These are phyloP conservation scores for Aegilops tauschii DNA, from an alignment of 176 grass and related monocot species.

Conservation along the genomic window DNA sequence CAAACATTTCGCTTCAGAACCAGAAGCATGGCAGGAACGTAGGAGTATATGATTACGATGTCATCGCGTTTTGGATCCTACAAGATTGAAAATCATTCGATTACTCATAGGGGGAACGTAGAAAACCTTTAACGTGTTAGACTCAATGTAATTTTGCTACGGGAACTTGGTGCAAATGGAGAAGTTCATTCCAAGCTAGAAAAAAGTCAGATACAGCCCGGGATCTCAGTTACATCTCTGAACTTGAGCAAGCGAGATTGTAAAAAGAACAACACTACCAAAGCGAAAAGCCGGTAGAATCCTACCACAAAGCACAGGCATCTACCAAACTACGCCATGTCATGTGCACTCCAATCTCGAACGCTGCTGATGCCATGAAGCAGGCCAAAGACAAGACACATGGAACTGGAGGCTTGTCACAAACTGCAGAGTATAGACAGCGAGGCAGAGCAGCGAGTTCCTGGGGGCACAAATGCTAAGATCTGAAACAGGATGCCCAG, in stretches of 20 bases:
- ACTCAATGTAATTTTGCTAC: not conserved
- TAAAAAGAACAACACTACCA: not conserved
- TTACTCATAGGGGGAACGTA: not conserved
- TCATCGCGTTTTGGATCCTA: not conserved
- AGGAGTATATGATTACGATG: not conserved
- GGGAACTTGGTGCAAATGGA: not conserved
- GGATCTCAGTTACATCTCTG: not conserved
- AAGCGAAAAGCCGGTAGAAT: not conserved
- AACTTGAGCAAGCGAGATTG: not conserved
- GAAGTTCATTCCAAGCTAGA: not conserved
- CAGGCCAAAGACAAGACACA: not conserved
- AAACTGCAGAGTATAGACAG: not conserved
- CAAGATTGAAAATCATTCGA: not conserved
- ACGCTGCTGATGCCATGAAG: not conserved
- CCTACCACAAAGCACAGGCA: not conserved
- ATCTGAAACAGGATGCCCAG: not conserved
- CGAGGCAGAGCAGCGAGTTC: not conserved
- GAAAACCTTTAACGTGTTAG: not conserved
- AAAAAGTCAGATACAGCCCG: not conserved
- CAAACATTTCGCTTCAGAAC: no score
- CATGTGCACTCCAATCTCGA: not conserved
- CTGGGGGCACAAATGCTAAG: not conserved
- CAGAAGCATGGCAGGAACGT: no score
- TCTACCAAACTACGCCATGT: not conserved
- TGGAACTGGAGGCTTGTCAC: not conserved